Conservation (phyloP, 2,329 filamentous ascomycete species). For the Tympanopsis confertula region DNA sequence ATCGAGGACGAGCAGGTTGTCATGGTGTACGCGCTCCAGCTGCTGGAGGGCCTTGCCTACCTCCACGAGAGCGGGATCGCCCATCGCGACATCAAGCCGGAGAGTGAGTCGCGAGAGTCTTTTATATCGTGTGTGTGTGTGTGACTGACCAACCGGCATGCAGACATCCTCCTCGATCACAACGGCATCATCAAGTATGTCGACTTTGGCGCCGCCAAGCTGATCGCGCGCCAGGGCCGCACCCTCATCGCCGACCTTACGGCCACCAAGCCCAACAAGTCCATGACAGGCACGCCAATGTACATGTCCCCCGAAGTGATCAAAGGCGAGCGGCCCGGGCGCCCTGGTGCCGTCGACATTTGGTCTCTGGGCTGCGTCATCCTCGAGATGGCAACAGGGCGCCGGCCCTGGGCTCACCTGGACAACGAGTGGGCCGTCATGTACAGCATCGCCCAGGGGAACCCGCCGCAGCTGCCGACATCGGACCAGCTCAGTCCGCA, state of each 20-base stretch:
- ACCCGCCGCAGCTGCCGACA: conserved; percentile 74
- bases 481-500: conserved; percentile 71
- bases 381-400: conserved; percentile 91
- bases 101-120: conserved; percentile 53
- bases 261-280: conserved; percentile 61
- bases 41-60: conserved; percentile 87
- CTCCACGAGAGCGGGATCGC: conserved; percentile 85
- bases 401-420: conserved; percentile 84
- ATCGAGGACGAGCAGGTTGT: conserved; percentile 97
- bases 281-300: conserved; percentile 97
- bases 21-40: conserved; percentile 88
- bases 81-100: conserved; percentile 94
- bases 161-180: conserved; percentile 89
- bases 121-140: conserved; percentile 4
- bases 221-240: conserved; percentile 86
- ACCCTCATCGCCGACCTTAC: conserved; percentile 62
- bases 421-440: conserved; percentile 99
- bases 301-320: conserved; percentile 99
- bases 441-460: conserved; percentile 98
- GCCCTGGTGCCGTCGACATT: conserved; percentile 80
- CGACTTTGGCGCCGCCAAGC: conserved; percentile 93
- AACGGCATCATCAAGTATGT: conserved; percentile 99
- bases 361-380: conserved; percentile 97
- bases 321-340: conserved; percentile 70
- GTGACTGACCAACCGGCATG: conserved; percentile 11